Base-by-base conservation (phyloP, 2,329 filamentous ascomycete genomes). In the Alternaria brassicae region DNA sequence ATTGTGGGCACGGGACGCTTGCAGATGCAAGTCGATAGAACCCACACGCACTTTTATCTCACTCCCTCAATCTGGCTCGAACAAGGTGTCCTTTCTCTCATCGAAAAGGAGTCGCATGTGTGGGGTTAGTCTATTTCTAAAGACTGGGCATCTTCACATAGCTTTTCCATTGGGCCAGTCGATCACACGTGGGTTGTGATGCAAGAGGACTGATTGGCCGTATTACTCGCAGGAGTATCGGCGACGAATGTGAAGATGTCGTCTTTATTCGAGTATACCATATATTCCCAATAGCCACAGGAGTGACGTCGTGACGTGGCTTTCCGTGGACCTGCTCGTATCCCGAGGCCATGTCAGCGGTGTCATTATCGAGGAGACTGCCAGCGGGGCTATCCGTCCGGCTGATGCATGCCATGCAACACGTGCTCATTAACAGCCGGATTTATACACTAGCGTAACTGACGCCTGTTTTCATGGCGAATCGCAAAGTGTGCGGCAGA, bases 311-410 rank as follows among this genome's bases (percentile, higher is more conserved):
- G 41, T 28, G 34, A 30, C 19, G n/a, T 48, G n/a, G 53, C 39
- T 32, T 51, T 37, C 32, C 32, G 45, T 39, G 23, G 30, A 37
- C 44, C 25, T 52, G 51, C 44, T 17, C 27, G n/a, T 44, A 40
- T 56, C 41, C 57, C 57, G 51, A 49, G 53, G 53, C 57, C 57
- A 60, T 60, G 57, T 56, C 57, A 56, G 47, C 57, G 57, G 57
- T 60, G 47, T 60, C 44, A 36, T 56, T 45, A 34, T 56, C 40
- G 41, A 59, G 39, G 30, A 52, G 47, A 52, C 53, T 40, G 53
- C 42, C 57, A 52, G 57, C 57, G 57, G 57, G 57, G 57, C 57
- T 36, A 60, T 60, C 57, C 57, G 57, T 36, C 51, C 47, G 40
- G 42, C 36, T 54, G 55, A 54, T 58, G 56, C 19, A 40, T 40